Evolutionary conservation across 2,329 filamentous ascomycete species (phyloP).

Genomic region (Paramyrothecium roridum): DNA sequence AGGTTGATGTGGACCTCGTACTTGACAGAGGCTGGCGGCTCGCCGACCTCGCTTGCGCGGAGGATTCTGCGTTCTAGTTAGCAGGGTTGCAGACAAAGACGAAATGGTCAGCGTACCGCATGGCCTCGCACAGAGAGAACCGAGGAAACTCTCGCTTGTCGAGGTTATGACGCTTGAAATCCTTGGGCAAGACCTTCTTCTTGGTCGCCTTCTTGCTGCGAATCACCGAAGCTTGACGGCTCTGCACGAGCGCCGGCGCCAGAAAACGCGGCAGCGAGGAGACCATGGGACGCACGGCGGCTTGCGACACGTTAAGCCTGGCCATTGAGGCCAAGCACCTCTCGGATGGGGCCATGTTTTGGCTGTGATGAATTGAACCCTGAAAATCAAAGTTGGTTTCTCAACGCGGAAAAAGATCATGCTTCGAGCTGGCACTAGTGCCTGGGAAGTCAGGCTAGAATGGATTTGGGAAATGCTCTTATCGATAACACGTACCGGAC

Average conservation of each 20-base stretch:
- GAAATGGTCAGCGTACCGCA: conserved; percentile 63
- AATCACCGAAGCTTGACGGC: conserved; percentile 36
- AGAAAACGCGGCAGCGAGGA: conserved; percentile 46
- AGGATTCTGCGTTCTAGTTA: conserved; percentile 65
- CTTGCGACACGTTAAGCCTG: conserved; percentile 41
- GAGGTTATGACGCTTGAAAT: conserved; percentile 64
- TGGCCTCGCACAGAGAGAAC: conserved; percentile 85
- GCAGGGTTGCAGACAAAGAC: conserved; percentile 7
- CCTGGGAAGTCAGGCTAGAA: conserved; percentile 21
- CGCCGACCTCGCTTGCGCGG: conserved; percentile 87
- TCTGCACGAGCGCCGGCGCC: conserved; percentile 42
- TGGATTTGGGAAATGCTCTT: conserved; percentile 7
- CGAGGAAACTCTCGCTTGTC: conserved; percentile 60
- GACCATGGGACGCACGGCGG: conserved; percentile 35
- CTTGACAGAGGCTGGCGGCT: conserved; percentile 68
- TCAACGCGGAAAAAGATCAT: conserved; percentile 8
- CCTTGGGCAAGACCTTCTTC: conserved; percentile 61
- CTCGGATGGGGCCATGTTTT: conserved; percentile 47
- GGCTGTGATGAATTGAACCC: conserved; percentile 5
- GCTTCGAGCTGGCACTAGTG: conserved; percentile 7
- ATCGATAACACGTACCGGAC: conserved; percentile 17
- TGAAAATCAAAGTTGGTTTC: conserved; percentile 3
- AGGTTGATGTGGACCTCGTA: conserved; percentile 88
- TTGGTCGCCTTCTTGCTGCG: conserved; percentile 51
- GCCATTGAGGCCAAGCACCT: conserved; percentile 54